Evolutionary conservation across 352 stramenopile species (phyloP).

Genomic region (Pythium periplocum): DNA sequence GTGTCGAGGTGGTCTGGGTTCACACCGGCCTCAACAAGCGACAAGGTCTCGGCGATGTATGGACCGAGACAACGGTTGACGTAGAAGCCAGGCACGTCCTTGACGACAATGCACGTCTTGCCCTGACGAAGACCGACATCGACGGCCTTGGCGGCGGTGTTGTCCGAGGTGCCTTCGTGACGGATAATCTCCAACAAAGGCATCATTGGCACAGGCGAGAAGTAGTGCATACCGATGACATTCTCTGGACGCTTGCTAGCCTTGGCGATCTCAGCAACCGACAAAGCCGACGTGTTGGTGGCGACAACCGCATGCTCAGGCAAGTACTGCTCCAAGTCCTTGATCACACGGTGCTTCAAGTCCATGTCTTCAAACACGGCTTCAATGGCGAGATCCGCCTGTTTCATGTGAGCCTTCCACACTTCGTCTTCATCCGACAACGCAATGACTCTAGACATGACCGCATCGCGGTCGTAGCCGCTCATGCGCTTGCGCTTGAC

Average conservation of each 20-base stretch:
- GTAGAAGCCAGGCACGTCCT: constrained; percentile 99
- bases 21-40: constrained; percentile 90
- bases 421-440: constrained; percentile 91
- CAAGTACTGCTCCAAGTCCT: constrained; percentile 91
- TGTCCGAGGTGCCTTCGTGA: constrained; percentile 88
- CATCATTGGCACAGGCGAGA: constrained; percentile 97
- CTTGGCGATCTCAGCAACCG: constrained; percentile 93
- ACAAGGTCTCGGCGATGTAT: constrained; percentile 90
- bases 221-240: constrained; percentile 99
- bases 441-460: constrained; percentile 89
- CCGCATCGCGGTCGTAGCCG: constrained; percentile 82
- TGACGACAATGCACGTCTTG: constrained; percentile 98
- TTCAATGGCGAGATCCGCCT: constrained; percentile 97
- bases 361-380: constrained; percentile 97
- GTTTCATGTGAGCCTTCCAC: constrained; percentile 90
- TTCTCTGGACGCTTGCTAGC: constrained; percentile 83
- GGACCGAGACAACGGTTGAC: constrained; percentile 98
- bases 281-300: constrained; percentile 97
- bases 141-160: constrained; percentile 88
- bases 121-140: constrained; percentile 95
- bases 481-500: constrained; percentile 94
- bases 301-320: constrained; percentile 94
- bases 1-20: constrained; percentile 93
- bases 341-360: constrained; percentile 96
- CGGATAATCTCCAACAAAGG: constrained; percentile 98